phyloP scores from a whole-genome alignment of 1,284 basidiomycete species.

The Marasmius oreades region DNA sequence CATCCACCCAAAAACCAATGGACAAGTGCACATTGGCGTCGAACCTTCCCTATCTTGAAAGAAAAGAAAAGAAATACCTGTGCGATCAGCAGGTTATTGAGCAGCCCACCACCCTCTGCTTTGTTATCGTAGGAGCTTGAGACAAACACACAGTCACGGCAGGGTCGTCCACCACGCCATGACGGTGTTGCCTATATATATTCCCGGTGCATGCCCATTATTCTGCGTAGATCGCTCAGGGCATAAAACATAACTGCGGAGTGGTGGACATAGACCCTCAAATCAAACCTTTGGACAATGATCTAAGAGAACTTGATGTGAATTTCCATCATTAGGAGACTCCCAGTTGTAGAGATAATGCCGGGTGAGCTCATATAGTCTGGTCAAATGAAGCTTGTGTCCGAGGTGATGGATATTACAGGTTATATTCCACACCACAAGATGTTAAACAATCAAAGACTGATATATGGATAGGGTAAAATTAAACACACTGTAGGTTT shows the following conservation, averaged over 20 bases:
- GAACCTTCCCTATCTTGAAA: not conserved
- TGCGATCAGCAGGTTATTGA: slow-evolving; percentile 20
- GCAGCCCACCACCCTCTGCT: slow-evolving; percentile 15
- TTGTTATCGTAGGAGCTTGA: slow-evolving; percentile 13
- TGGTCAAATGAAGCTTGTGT: not conserved
- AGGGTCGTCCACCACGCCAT: slow-evolving; percentile 19
- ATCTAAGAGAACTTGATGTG: not conserved
- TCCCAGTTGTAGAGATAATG: not conserved
- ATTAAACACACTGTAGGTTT: not conserved
- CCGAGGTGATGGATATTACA: not conserved
- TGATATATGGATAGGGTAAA: not conserved
- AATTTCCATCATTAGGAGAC: not conserved
- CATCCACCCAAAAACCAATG: not conserved
- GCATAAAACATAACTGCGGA: slow-evolving; percentile 24
- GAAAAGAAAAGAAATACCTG: slow-evolving; percentile 22
- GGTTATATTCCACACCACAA: not conserved
- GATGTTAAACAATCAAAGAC: too few species aligned
- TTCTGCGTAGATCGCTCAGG: slow-evolving; percentile 24
- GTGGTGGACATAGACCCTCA: slow-evolving; percentile 15
- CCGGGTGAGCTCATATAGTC: not conserved
- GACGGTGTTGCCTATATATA: slow-evolving; percentile 18
- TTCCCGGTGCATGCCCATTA: slow-evolving; percentile 20
- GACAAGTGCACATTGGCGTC: not conserved
- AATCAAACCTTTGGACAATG: not conserved
- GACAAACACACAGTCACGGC: slow-evolving; percentile 25